Evolutionary conservation across 2,329 filamentous ascomycete genomes (phyloP).

Genomic region (Ceratocystis smalleyi): DNA sequence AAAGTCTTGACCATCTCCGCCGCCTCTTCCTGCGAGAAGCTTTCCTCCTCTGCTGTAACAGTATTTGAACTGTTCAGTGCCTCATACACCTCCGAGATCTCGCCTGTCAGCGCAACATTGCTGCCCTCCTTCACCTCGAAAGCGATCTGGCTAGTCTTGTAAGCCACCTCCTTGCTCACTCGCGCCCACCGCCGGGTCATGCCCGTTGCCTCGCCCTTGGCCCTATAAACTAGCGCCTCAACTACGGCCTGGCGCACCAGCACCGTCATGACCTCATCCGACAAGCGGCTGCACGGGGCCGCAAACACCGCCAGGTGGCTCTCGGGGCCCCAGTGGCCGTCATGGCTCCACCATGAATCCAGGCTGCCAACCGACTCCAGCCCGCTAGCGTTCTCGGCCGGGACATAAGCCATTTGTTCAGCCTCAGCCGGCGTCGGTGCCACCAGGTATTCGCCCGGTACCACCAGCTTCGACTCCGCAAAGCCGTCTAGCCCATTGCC

Average conservation of each 20-base stretch:
- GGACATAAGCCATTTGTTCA: constrained; percentile 29
- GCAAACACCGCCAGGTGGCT: constrained; percentile 32
- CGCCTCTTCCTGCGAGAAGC: constrained; percentile 25
- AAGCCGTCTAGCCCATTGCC: constrained; percentile 11
- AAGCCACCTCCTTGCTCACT: constrained; percentile 24
- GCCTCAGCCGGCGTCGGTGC: constrained; percentile 19
- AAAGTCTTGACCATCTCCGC: constrained; percentile 30
- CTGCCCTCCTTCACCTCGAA: constrained; percentile 29
- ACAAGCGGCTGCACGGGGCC: constrained; percentile 21
- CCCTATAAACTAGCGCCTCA: constrained; percentile 33
- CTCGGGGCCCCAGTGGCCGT: constrained; percentile 35
- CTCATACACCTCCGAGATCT: constrained; percentile 24
- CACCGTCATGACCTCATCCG: constrained; percentile 28
- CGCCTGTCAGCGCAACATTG: constrained; percentile 27
- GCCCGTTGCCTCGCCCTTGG: constrained; percentile 20
- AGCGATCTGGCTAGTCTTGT: constrained; percentile 26
- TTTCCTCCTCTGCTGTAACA: constrained; percentile 21
- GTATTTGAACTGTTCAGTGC: constrained; percentile 23
- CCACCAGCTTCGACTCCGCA: constrained; percentile 17
- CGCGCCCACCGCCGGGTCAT: constrained; percentile 22
- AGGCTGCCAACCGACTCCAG: constrained; percentile 35
- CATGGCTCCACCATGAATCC: constrained; percentile 38
- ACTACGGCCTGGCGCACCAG: constrained; percentile 37
- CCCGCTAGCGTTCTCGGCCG: constrained; percentile 31
- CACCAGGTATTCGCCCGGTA: constrained; percentile 16